Evolutionary conservation across 1,139 yeast species (phyloP), one percentile per base, ranked within the genome.

Genomic region (Kazachstania sp.): DNA sequence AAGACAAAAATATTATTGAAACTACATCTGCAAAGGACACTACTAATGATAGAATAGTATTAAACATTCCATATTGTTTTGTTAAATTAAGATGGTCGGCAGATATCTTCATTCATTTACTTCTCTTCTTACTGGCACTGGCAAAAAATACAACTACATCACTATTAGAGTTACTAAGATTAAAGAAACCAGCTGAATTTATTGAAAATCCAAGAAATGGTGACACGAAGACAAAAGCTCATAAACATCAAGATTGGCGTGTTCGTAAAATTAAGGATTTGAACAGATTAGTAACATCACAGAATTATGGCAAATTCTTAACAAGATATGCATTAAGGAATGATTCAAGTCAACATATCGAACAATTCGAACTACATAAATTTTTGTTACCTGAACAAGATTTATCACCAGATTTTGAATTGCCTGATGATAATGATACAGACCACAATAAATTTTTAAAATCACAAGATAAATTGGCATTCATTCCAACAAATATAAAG

Each of bases 341-440:
- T 18, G 20, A 29, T 15, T 32, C 41, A 35, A 13, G 28, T 11
- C 46, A 43, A 23, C 9, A 13, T 12, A 20, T 12, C 2, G 53
- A 51, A 15, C 48, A 45, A 3, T 51, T 50, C 3, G 45, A 46
- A n/a, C 39, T 38, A 12, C 49, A 47, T 30, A 46, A 46, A 28
- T 51, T 51, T 11, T 43, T 67, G 8, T 54, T 77, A 20, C 66
- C 76, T 1, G 81, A 77, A 13, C 57, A 64, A 8, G 85, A 79
- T 54, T 59, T 63, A 28, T 77, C 82, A 0, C 68, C 54, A 1
- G 79, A 77, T 52, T 77, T 68, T 40, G 57, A 18, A 18, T n/a
- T 30, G 13, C 43, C 43, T 3, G 39, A 45, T 36, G 51, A 48
- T 6, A 30, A 28, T 3, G 53, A 50, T 23, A 23, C 8, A 7